Base-by-base conservation (phyloP, 2,329 filamentous ascomycete genomes). In the Scedosporium minutisporum region DNA sequence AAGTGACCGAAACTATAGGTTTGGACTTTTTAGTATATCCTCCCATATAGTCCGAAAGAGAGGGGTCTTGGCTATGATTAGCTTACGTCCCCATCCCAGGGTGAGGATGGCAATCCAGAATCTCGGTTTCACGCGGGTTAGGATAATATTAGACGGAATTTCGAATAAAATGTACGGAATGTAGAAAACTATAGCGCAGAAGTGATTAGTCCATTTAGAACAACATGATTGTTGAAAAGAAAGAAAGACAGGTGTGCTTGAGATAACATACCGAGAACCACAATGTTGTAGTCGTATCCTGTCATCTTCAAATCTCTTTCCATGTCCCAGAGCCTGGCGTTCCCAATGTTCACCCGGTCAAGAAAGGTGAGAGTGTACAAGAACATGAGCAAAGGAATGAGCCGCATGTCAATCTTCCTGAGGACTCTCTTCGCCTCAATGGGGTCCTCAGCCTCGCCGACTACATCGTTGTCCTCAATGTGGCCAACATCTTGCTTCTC, bases 331-430 rank as follows among this genome's bases (percentile, higher is more conserved):
- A 87, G 82, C 66, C 85, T 86, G 46, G 84, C 91, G 74, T 82
- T 82, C 55, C 90, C 90, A 64, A 93, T 90, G 68, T 95, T 93
- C 25, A 90, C 92, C 14, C 87, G 81, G 69, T 88, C 86, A 53
- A 92, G 80, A 71, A 91, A 92, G 9, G 69, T 68, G 3, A 71
- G 46, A 18, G 68, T 67, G 62, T 70, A 72, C 2, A 71, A 64
- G 44, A 71, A 44, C 29, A 66, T 62, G 46, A 71, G 66, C 33
- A 70, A 46, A 38, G 68, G 68, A 23, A 71, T 62, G 18, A 71
- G 65, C 3, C 66, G 65, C 25, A 63, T 57, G 59, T 71, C 69
- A 46, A 71, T 66, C 62, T 68, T 69, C 7, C 66, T 65, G 6
- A 65, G 62, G 33, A 69, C 62, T 41, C 57, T 65, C 33, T 63